phyloP scores from a whole-genome alignment of 169 alveolate genomes.

The Cyclospora cayetanensis region DNA sequence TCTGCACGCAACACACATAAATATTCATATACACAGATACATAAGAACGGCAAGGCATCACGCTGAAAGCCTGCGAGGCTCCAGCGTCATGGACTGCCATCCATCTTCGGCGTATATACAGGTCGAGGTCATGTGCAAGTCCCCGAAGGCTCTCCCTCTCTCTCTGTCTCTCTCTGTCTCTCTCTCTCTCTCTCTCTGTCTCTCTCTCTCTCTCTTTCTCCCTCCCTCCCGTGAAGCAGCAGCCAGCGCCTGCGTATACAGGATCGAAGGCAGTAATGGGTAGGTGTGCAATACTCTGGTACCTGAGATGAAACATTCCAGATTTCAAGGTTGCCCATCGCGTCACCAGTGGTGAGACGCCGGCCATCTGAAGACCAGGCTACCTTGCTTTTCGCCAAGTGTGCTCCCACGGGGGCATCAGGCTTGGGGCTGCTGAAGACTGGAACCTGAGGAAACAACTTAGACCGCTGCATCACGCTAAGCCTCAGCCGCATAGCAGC shows the following conservation, averaged over 20 bases:
- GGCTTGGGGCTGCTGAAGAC: neutral
- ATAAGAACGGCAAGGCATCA: neutral
- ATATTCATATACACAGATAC: neutral
- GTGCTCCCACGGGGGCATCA: neutral
- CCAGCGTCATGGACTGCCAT: neutral
- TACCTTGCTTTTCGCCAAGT: constrained; percentile 17
- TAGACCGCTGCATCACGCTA: too few species aligned
- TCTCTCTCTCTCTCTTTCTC: too few species aligned
- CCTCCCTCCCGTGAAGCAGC: neutral
- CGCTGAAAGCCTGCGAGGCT: neutral
- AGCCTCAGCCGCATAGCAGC: too few species aligned
- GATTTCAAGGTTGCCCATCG: constrained; percentile 27
- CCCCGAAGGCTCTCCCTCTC: neutral
- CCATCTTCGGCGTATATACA: neutral
- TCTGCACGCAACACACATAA: neutral
- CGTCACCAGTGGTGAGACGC: constrained; percentile 19
- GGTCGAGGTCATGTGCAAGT: neutral
- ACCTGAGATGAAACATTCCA: constrained; percentile 5
- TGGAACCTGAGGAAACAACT: neutral
- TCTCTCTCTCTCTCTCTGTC: too few species aligned
- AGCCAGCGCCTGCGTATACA: neutral
- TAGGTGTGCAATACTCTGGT: neutral
- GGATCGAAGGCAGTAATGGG: neutral
- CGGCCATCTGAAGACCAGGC: constrained; percentile 1
- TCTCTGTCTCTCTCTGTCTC: neutral